Base-by-base conservation (phyloP, 2,329 filamentous ascomycete genomes). In the Penicillium sp. region DNA sequence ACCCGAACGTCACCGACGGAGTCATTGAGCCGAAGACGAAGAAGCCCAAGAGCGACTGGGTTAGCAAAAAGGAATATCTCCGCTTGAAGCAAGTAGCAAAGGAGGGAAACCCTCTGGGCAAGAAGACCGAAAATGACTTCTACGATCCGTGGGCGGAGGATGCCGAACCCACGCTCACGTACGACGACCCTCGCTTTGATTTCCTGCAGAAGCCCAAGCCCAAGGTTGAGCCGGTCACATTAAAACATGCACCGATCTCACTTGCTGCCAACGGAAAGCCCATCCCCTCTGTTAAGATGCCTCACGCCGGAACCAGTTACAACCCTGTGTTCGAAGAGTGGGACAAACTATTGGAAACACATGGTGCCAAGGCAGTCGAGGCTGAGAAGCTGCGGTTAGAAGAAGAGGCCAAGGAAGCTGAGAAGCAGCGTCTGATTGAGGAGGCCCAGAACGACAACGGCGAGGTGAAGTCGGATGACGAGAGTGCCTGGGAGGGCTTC, bases 291-390 rank as follows among this genome's bases (percentile, higher is more conserved):
- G 89, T 99, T 0, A 82, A 84, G 60, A 89, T 87, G 69, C 94
- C 94, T 1, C 83, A 86, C 7, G 91, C 88, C 17, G 92, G 91
- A 58, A 91, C 88, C 74, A 96, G 91, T 67, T 99, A 99, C 79
- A 99, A 99, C 73, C 94, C 94, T 0, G 80, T 85, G 6, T 95
- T 95, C 67, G 84, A 86, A 62, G 92, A 96, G 62, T 99, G 95
- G 82, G 88, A 93, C 67, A 82, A 85, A 9, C 84, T 93, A 17
- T 79, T 96, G 45, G 82, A 84, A 21, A 81, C 85, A 42, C 91
- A 95, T 75, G 89, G 91, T 46, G 83, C 87, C 56, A 91, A 90
- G 75, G 93, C 89, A 15, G 80, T 97, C 2, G 89, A 88, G 62
- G 85, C 87, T 0, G 93, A 97, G 76, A 84, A 86, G 72, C 86